Conservation (phyloP, 768 basidiomycete species). For the Chlorophyllum brunneum region DNA sequence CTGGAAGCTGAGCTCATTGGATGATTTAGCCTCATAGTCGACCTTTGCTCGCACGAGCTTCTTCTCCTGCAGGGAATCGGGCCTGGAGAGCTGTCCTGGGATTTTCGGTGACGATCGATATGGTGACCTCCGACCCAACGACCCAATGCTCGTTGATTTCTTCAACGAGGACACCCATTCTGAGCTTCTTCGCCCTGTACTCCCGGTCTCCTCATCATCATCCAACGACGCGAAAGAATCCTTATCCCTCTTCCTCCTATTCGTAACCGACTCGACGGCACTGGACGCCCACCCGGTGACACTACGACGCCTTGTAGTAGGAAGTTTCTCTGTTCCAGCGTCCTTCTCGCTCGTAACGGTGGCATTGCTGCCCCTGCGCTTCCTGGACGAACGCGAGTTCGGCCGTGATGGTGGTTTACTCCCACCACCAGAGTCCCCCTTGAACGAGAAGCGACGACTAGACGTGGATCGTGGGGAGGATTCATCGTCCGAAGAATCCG, state of each 20-base stretch:
- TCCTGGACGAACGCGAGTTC: constrained; percentile 57
- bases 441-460: constrained; percentile 26
- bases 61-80: constrained; percentile 44
- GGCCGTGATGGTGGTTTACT: constrained; percentile 48
- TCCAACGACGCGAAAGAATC: constrained; percentile 53
- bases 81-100: constrained; percentile 42
- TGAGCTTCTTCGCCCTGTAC: constrained; percentile 14
- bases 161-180: constrained; percentile 21
- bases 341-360: constrained; percentile 24
- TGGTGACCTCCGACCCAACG: constrained; percentile 1
- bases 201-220: constrained; percentile 36
- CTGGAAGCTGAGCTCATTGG: constrained; percentile 76
- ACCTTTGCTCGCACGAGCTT: constrained; percentile 67
- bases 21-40: constrained; percentile 62
- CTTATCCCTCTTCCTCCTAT: constrained; percentile 54
- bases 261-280: constrained; percentile 59
- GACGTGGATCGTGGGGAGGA: constrained; percentile 16
- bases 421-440: constrained; percentile 39
- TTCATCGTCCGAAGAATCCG: constrained; percentile 36
- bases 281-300: constrained; percentile 66
- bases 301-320: constrained; percentile 34
- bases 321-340: constrained; percentile 30
- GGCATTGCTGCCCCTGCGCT: constrained; percentile 56
- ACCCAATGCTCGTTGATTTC: constrained; percentile 25
- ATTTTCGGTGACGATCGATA: constrained; percentile 27